Conservation (phyloP, 352 stramenopile species). For the Aphanomyces cochlioides region DNA sequence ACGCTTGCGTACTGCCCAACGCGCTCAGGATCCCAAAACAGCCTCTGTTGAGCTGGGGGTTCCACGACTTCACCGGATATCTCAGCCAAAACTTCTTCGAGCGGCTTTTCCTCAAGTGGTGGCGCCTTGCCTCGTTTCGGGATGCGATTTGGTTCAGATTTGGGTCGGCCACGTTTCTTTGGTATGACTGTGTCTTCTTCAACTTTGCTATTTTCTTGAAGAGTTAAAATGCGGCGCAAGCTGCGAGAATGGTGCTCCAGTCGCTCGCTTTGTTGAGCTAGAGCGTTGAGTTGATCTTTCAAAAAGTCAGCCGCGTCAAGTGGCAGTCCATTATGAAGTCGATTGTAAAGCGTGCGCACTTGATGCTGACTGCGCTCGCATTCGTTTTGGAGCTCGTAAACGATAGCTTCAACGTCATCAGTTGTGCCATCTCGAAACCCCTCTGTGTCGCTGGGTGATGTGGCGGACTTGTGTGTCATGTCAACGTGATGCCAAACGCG, state of each 20-base stretch:
- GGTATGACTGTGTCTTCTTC: too few relatives aligned
- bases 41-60: too few relatives aligned
- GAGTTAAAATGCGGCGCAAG: too few relatives aligned
- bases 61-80: too few relatives aligned
- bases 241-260: too few relatives aligned
- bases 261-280: too few relatives aligned
- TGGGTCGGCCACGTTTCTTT: background rate
- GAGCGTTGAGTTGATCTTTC: too few relatives aligned
- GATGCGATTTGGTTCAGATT: background rate
- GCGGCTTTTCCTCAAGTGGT: background rate
- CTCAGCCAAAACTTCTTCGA: background rate
- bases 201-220: too few relatives aligned
- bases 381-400: conserved; percentile 2
- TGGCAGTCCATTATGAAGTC: background rate
- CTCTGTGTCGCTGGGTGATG: background rate
- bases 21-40: conserved; percentile 5
- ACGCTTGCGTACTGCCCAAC: conserved; percentile 1
- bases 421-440: background rate
- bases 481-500: background rate
- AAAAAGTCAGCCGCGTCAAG: background rate
- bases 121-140: background rate
- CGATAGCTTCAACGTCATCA: background rate
- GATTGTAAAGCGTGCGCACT: background rate
- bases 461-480: background rate
- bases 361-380: conserved; percentile 6